These are phyloP conservation scores for Ascocoryne sarcoides DNA, from an alignment of 2,329 filamentous ascomycete species.

Conservation along the genomic window DNA sequence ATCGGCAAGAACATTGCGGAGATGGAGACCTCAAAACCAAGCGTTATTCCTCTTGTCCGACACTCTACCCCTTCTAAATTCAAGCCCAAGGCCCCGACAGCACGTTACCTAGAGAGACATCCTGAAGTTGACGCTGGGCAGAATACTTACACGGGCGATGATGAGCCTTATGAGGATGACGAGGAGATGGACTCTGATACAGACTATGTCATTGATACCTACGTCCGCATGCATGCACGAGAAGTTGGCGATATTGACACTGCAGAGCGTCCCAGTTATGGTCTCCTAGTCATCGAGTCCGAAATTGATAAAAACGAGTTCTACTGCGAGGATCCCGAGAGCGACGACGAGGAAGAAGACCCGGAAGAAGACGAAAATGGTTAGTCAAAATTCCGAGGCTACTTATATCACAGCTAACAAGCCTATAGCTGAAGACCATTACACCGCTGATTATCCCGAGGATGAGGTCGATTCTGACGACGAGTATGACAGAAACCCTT, in stretches of 20 bases:
- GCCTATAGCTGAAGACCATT: conserved; percentile 69
- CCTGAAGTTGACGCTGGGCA: conserved; percentile 30
- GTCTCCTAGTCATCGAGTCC: conserved; percentile 26
- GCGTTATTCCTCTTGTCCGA: not conserved
- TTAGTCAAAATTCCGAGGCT: too few species aligned
- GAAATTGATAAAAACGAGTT: conserved; percentile 43
- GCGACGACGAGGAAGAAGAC: conserved; percentile 55
- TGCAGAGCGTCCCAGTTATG: conserved; percentile 40
- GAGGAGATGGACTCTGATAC: conserved; percentile 39
- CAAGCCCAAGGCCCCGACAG: conserved; percentile 46
- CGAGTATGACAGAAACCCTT: conserved; percentile 48
- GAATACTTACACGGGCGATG: conserved; percentile 28
- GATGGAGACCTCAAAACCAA: conserved; percentile 10
- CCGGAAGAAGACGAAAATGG: conserved; percentile 60
- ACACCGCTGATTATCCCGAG: conserved; percentile 72
- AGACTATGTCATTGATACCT: conserved; percentile 57
- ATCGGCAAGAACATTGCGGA: conserved; percentile 34
- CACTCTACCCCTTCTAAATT: conserved; percentile 33
- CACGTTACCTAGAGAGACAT: conserved; percentile 48
- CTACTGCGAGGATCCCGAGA: conserved; percentile 50
- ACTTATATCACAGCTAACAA: too few species aligned
- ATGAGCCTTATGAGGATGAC: conserved; percentile 32
- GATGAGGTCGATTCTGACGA: conserved; percentile 69
- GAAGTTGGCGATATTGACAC: conserved; percentile 39
- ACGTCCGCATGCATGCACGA: conserved; percentile 50